phyloP scores from a whole-genome alignment of 148 eudicot species.

The Chenopodium formosanum region DNA sequence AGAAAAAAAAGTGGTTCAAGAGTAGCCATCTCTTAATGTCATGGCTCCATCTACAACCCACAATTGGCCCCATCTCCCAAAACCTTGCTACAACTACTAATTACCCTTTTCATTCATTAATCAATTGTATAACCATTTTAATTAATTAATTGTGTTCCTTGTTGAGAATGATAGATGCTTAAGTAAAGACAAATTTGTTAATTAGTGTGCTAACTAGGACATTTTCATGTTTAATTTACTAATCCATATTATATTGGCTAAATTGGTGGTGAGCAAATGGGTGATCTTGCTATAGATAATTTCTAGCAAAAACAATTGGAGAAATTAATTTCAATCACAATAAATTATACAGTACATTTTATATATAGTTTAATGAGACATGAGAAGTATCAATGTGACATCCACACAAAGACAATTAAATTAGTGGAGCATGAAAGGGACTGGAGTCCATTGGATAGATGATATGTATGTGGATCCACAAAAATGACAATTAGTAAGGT shows the following conservation, averaged over 20 bases:
- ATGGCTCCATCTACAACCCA: not conserved
- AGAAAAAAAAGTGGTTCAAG: not conserved
- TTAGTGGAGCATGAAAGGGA: conserved; percentile 28
- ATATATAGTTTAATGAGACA: conserved; percentile 22
- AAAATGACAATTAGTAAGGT: conserved; percentile 8
- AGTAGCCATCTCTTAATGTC: too few relatives aligned
- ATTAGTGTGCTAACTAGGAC: conserved; percentile 11
- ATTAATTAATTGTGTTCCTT: not conserved
- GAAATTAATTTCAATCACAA: not conserved
- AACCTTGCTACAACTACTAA: not conserved
- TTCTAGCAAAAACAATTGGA: not conserved
- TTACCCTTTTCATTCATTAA: not conserved
- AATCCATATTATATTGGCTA: not conserved
- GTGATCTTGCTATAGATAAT: not conserved
- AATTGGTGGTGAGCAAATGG: conserved; percentile 7
- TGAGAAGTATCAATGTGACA: conserved; percentile 25
- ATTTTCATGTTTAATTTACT: not conserved
- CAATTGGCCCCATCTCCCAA: conserved; percentile 5
- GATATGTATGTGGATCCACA: conserved; percentile 8
- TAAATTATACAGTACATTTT: not conserved
- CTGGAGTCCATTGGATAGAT: conserved; percentile 30
- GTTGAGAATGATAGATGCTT: not conserved
- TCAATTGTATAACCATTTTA: too few relatives aligned
- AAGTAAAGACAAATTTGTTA: not conserved
- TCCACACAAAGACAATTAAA: conserved; percentile 18